Evolutionary conservation across 1,284 basidiomycete species (phyloP).

Genomic region (Malassezia restricta): DNA sequence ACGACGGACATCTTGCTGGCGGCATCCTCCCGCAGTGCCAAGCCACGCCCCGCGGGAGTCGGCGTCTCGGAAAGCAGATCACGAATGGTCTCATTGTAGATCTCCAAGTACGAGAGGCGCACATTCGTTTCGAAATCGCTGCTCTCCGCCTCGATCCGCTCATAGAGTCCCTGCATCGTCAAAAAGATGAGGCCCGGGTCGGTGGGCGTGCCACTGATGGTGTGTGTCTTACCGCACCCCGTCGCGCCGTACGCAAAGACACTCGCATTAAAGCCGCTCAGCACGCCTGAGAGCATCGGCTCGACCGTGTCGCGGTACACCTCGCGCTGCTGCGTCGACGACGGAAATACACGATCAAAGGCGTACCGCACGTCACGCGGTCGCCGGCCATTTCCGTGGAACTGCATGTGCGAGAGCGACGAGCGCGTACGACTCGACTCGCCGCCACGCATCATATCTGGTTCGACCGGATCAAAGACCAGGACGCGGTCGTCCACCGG

Average conservation of each 20-base stretch:
- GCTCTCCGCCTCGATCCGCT: conserved; percentile 31
- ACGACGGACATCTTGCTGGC: conserved; percentile 43
- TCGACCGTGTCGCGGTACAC: conserved; percentile 40
- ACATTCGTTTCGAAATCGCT: conserved; percentile 38
- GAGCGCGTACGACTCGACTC: background rate
- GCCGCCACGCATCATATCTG: background rate
- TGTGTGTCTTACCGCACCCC: conserved; percentile 46
- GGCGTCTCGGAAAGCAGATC: conserved; percentile 39
- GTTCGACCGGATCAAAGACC: conserved; percentile 42
- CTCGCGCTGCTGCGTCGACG: conserved; percentile 27
- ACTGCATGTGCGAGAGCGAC: conserved; percentile 2
- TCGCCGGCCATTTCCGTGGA: conserved; percentile 12
- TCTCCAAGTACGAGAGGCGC: conserved; percentile 43
- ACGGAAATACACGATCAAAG: conserved; percentile 42
- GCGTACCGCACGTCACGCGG: conserved; percentile 39
- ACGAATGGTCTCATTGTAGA: conserved; percentile 45
- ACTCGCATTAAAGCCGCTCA: conserved; percentile 44
- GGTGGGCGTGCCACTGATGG: conserved; percentile 37
- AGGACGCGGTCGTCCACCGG: conserved; percentile 43
- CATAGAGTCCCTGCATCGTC: conserved; percentile 44
- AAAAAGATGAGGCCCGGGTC: conserved; percentile 45
- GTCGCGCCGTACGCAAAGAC: conserved; percentile 46
- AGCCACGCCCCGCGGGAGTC: conserved; percentile 36
- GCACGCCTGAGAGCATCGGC: conserved; percentile 36
- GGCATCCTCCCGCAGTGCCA: conserved; percentile 39